Base-by-base conservation (phyloP, 768 basidiomycete species). In the Leucogyrophana mollusca region DNA sequence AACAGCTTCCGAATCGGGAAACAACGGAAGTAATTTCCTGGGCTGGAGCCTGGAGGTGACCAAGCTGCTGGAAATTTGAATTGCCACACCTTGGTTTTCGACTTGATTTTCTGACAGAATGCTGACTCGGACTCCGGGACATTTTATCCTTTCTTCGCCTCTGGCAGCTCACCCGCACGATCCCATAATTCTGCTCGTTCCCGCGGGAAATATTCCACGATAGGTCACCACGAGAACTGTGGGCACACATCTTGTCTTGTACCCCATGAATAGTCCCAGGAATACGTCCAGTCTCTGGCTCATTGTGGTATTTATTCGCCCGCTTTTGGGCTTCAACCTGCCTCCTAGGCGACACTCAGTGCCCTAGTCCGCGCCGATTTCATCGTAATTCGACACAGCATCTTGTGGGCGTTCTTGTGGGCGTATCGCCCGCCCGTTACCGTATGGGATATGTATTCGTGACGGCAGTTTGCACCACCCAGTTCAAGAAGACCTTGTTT, bases 1-100 rank as follows among this genome's bases (percentile, higher is more conserved):
- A 45, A 44, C 27, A 20, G n/a, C 45, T 51, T 47, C 40, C 46
- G 23, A 42, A 47, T 43, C 27, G 39, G 16, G 49, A 32, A 9
- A 13, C n/a, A n/a, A n/a, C 27, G 27, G 27, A 30, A 30, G 27
- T 30, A 30, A 30, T 30, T 30, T n/a, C n/a, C n/a, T n/a, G n/a
- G n/a, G n/a, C n/a, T n/a, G n/a, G n/a, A n/a, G 27, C 13, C 7
- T 30, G 27, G 27, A 30, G 13, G 13, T 30, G 27, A 30, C 27
- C 27, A 13, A 30, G 7, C 27, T 6, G 27, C 27, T n/a, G n/a
- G 27, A 30, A n/a, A 49, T 27, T 17, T 21, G 21, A 35, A 10
- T 14, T 24, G n/a, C 25, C 11, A 13, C 22, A 41, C n/a, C 13
- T 10, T 44, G 6, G 6, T 13, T 30, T 30, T 30, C 27, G 27